Evolutionary conservation across 2,329 filamentous ascomycete genomes (phyloP), one percentile per base, ranked within the genome.

Genomic region (Emergomyces orientalis): DNA sequence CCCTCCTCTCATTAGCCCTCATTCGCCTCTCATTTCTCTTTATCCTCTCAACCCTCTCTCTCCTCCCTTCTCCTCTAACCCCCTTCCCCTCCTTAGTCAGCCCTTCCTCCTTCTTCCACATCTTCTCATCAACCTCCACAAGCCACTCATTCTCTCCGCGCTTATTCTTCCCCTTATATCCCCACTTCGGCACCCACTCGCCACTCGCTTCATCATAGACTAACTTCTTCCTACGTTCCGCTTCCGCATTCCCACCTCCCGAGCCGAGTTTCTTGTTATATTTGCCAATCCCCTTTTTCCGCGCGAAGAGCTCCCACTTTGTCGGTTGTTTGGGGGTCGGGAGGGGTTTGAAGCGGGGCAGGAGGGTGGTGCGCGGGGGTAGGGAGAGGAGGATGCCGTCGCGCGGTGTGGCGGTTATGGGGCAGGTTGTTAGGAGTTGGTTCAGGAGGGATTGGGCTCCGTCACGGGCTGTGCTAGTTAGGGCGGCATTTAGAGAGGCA

Each of bases 291-390:
- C 94, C 94, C 83, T 97, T 96, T 85, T 96, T 96, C 76, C 87
- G 88, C 55, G 94, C 94, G 79, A 99, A 99, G 72, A 88, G 86
- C 80, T 96, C 88, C 94, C 94, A 99, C 76, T 91, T 96, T 64
- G 93, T 97, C 69, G 88, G 88, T 63, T 87, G 81, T 79, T 92
- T 94, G 68, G 86, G 84, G 62, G 86, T 83, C 0, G 94, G 94
- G 9, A 97, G 81, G 11, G 91, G 90, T 77, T 99, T 97, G 79
- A 97, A 92, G 69, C 94, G 88, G 30, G 94, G 94, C 3, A 97
- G 82, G 0, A 81, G 76, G 1, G 88, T 95, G 25, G 83, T 79
- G 0, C 86, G 81, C 0, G 83, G 75, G 0, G 94, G 94, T 0
- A 99, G 87, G 19, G 84, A 81, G 61, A 97, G 85, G 59, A 93